Percentiles rank a stretch among this genome's conserved stretches.
Evolutionary conservation across 2,329 filamentous ascomycete species (phyloP).

Genomic region (Cryphonectria carpinicola): DNA sequence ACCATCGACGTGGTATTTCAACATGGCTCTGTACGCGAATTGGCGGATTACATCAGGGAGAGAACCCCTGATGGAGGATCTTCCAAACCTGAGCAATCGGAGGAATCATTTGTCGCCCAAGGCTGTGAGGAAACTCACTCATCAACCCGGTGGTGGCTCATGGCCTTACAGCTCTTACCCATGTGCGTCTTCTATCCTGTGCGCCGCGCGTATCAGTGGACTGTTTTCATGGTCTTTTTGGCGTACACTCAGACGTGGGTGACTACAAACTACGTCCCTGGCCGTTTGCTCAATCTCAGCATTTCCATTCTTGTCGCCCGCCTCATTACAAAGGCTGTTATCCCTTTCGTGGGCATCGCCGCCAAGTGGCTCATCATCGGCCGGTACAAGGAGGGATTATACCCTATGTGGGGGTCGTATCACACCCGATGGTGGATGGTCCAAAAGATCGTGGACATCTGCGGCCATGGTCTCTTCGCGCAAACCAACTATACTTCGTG

Average conservation of each 20-base stretch:
- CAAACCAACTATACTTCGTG: constrained; percentile 44
- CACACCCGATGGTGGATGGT: constrained; percentile 64
- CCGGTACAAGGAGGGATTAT: constrained; percentile 55
- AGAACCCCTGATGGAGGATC: constrained; percentile 4
- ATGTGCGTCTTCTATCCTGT: constrained; percentile 54
- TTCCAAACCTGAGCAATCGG: not conserved
- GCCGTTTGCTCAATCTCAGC: constrained; percentile 53
- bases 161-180: constrained; percentile 56
- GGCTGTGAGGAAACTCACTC: constrained; percentile 42
- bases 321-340: constrained; percentile 42
- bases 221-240: constrained; percentile 53
- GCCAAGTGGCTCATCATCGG: constrained; percentile 61
- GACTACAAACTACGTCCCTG: constrained; percentile 45
- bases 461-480: constrained; percentile 52
- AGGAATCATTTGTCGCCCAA: constrained; percentile 17
- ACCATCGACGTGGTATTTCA: constrained; percentile 57
- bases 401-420: constrained; percentile 63
- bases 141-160: constrained; percentile 53
- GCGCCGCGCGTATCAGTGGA: constrained; percentile 56
- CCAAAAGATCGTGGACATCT: constrained; percentile 55
- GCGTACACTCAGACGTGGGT: constrained; percentile 44
- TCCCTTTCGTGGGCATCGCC: constrained; percentile 52
- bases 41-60: constrained; percentile 37
- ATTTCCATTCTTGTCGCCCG: constrained; percentile 49
- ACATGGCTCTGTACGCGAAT: constrained; percentile 47